These are phyloP conservation scores for Chenopodium berlandieri DNA, from an alignment of 148 eudicot species.

Conservation along the genomic window DNA sequence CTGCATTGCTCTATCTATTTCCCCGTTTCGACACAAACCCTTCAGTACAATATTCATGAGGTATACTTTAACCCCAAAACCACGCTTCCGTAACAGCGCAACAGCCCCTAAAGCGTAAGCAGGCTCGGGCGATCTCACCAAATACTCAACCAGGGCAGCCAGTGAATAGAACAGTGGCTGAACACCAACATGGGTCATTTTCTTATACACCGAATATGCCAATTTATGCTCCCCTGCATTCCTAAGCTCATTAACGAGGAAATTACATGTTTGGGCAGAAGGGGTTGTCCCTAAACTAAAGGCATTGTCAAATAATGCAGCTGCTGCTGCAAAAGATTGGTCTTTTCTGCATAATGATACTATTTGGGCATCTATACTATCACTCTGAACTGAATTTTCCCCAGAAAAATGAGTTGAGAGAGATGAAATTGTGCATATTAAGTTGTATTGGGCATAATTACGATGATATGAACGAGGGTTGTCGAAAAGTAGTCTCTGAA, in stretches of 20 bases:
- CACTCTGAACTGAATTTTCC: not conserved
- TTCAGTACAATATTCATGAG: constrained; percentile 58
- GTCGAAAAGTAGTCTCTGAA: constrained; percentile 12
- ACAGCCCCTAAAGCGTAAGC: constrained; percentile 48
- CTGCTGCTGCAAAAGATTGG: constrained; percentile 29
- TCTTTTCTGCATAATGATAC: constrained; percentile 39
- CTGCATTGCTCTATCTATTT: constrained; percentile 44
- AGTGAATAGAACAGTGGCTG: constrained; percentile 45
- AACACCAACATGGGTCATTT: constrained; percentile 43
- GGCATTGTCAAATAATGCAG: constrained; percentile 34
- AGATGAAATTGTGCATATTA: constrained; percentile 20
- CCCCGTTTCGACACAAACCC: constrained; percentile 51
- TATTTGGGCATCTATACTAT: constrained; percentile 34
- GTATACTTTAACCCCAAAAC: constrained; percentile 44
- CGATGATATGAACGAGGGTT: not conserved
- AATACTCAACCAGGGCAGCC: constrained; percentile 57
- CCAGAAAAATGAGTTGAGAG: constrained; percentile 20
- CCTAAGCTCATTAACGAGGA: constrained; percentile 43
- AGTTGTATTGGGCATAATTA: constrained; percentile 8
- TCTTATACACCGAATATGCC: constrained; percentile 45
- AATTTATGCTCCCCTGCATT: constrained; percentile 38
- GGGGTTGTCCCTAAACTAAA: constrained; percentile 36
- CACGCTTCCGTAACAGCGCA: constrained; percentile 58
- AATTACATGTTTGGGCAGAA: constrained; percentile 43
- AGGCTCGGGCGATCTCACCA: constrained; percentile 36